phyloP scores from a whole-genome alignment of 2,329 filamentous ascomycete species.

The Cladophialophora immunda region DNA sequence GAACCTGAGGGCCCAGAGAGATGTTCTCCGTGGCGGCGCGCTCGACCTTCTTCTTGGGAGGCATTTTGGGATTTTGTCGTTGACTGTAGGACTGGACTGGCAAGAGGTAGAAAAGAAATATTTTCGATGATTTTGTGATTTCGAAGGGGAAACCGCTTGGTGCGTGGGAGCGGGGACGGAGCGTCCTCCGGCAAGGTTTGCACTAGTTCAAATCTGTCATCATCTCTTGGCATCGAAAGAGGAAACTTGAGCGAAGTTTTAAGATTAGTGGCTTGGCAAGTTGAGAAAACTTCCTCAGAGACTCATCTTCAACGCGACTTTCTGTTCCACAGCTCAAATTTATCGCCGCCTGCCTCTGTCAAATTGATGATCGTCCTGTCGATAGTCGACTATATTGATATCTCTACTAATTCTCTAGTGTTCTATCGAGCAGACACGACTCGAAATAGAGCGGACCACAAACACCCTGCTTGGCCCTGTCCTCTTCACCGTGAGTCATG shows the following conservation, averaged over 20 bases:
- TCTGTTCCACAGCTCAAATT: not conserved
- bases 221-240: not conserved
- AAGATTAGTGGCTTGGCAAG: not conserved
- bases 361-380: not conserved
- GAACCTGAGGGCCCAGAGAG: slow-evolving; percentile 94
- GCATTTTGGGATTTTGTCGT: slow-evolving; percentile 70
- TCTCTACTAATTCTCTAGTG: not conserved
- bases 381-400: not conserved
- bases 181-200: not conserved
- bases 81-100: slow-evolving; percentile 9
- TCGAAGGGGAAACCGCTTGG: not conserved
- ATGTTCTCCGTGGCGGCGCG: slow-evolving; percentile 92
- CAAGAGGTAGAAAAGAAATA: slow-evolving; percentile 6
- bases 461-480: not conserved
- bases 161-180: not conserved
- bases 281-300: not conserved
- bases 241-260: not conserved
- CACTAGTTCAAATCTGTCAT: not conserved
- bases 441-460: not conserved
- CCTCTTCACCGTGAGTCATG: slow-evolving; percentile 50
- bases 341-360: not conserved
- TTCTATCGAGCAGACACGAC: not conserved
- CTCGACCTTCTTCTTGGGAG: slow-evolving; percentile 89
- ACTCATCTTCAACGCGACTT: not conserved
- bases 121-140: slow-evolving; percentile 2